Evolutionary conservation across 2,329 filamentous ascomycete genomes (phyloP).

Genomic region (Clathrospora elynae): DNA sequence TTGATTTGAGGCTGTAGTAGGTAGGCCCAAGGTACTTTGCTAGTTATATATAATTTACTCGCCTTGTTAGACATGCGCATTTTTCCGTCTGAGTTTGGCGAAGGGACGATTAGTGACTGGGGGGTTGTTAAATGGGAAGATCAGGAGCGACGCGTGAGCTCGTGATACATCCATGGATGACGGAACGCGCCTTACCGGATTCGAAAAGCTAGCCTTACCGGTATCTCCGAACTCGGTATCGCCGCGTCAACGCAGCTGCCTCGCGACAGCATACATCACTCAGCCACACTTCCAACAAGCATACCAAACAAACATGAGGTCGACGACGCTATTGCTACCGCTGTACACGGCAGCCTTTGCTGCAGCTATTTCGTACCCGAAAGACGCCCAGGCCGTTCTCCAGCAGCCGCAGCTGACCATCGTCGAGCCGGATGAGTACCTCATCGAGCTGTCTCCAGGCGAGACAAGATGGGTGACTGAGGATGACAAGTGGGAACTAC

Average conservation of each 20-base stretch:
- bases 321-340: conserved; percentile 41
- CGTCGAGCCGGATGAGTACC: conserved; percentile 47
- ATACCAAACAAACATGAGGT: conserved; percentile 37
- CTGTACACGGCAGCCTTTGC: conserved; percentile 38
- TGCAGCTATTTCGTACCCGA: conserved; percentile 34
- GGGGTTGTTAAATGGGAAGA: too few species aligned
- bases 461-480: conserved; percentile 87
- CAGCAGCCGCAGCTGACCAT: conserved; percentile 36
- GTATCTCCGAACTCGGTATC: conserved; percentile 12
- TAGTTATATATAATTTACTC: too few species aligned
- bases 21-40: too few species aligned
- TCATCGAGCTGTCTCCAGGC: conserved; percentile 84
- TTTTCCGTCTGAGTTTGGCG: too few species aligned
- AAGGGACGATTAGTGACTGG: too few species aligned
- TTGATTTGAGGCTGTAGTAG: too few species aligned
- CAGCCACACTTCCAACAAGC: background rate
- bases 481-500: conserved; percentile 91
- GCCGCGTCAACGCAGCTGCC: conserved; percentile 18
- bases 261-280: conserved; percentile 26
- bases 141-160: conserved; percentile 9
- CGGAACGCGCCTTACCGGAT: conserved; percentile 9
- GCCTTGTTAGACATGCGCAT: too few species aligned
- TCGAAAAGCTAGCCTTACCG: conserved; percentile 5
- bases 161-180: conserved; percentile 10
- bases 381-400: conserved; percentile 36